Evolutionary conservation across 805 yeast genomes (phyloP), one percentile per base, ranked within the genome.

Genomic region (Kodamaea laetipori): DNA sequence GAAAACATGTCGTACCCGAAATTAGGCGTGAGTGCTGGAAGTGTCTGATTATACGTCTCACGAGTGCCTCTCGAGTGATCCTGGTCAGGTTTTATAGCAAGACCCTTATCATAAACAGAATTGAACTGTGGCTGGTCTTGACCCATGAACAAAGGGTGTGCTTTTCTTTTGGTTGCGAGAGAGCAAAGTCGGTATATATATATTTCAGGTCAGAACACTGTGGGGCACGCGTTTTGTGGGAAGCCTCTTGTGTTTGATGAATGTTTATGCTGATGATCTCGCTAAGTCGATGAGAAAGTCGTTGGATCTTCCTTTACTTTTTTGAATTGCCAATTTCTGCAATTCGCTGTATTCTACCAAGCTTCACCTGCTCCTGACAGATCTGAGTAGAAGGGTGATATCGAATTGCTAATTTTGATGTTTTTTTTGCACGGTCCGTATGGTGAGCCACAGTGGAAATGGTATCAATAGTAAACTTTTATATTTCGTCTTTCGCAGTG

Each of bases 71-170:
- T 24, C 19, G 34, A 30, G 34, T 30, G 34, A 30, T 30, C 19
- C 17, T 30, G 34, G 34, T 30, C 34, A 10, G 19, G 19, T 30
- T 30, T 30, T 30, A 30, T 30, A 30, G 19, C 17, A 21, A 27
- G 37, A 24, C 28, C 31, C 38, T 34, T 34, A 35, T 35, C 31
- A 32, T 40, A 38, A 24, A 36, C 32, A 18, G 37, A 36, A 37
- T 38, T 40, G 21, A 48, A 48, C 49, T 48, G 51, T 48, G 51
- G 51, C 49, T 43, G 41, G 31, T 48, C 41, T 26, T 39, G 45
- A 28, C 28, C 39, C 31, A 23, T 30, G 33, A 18, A 12, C 21
- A 17, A 17, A 12, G 15, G 37, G 13, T 35, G 32, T 21, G 35
- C 33, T 18, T 16, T 37, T 37, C 26, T 33, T 35, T 35, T 19